Evolutionary conservation across 1,284 basidiomycete species (phyloP).

Genomic region (Rhodotorula mucilaginosa): DNA sequence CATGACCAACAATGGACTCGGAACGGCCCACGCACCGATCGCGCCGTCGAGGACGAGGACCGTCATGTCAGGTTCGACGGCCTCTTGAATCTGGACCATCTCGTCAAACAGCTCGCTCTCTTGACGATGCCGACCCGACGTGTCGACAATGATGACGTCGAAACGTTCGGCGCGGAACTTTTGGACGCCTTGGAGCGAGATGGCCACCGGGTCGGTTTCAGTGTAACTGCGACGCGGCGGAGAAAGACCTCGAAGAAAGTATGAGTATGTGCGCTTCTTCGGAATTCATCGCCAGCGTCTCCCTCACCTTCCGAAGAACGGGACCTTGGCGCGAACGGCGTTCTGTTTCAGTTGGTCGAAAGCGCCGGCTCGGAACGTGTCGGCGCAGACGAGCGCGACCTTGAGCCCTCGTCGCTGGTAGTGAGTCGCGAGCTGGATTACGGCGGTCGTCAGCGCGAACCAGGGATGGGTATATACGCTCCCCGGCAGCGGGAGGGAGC

Average conservation of each 20-base stretch:
- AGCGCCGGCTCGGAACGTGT: slow-evolving; percentile 98
- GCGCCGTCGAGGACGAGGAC: slow-evolving; percentile 54
- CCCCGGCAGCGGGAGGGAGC: background rate
- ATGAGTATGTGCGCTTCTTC: background rate
- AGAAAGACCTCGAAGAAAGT: background rate
- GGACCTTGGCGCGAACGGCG: slow-evolving; percentile 96
- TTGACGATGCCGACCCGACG: slow-evolving; percentile 94
- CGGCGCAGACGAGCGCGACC: slow-evolving; percentile 97
- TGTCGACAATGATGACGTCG: slow-evolving; percentile 99
- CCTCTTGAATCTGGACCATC: slow-evolving; percentile 93
- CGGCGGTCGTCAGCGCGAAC: background rate
- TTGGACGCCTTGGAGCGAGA: slow-evolving; percentile 87
- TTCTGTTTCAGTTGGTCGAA: slow-evolving; percentile 92
- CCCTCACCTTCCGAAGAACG: slow-evolving; percentile 84
- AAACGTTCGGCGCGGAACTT: slow-evolving; percentile 98
- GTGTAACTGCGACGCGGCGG: slow-evolving; percentile 62
- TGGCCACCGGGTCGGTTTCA: slow-evolving; percentile 94
- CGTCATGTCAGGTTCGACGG: slow-evolving; percentile 73
- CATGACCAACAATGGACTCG: no score
- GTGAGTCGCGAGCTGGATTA: slow-evolving; percentile 77
- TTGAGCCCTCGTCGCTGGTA: slow-evolving; percentile 97
- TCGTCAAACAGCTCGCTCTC: slow-evolving; percentile 96
- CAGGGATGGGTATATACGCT: no score
- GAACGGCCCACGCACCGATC: slow-evolving; percentile 40
- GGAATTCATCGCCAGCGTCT: no score